Evolutionary conservation across 2,329 filamentous ascomycete genomes (phyloP).

Genomic region (Botrytis cinerea): DNA sequence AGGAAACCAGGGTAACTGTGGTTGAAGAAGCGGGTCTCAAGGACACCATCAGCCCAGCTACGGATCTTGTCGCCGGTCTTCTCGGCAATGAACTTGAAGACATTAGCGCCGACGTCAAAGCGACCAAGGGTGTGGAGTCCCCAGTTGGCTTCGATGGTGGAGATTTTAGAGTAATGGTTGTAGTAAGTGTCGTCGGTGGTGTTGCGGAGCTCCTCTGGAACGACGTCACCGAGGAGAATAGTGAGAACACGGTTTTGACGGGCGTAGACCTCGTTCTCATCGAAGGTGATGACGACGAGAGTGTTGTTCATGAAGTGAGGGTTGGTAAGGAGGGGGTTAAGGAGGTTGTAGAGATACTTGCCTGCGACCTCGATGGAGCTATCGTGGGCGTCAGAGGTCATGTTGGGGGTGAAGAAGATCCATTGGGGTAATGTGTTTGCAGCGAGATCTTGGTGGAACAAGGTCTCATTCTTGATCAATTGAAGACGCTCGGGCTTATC

Average conservation of each 20-base stretch:
- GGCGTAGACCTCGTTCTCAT: conserved; percentile 72
- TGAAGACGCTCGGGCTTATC: conserved; percentile 59
- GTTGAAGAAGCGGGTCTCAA: conserved; percentile 48
- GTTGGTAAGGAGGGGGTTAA: conserved; percentile 70
- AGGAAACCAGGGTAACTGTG: conserved; percentile 48
- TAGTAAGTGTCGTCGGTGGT: conserved; percentile 71
- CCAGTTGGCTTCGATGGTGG: conserved; percentile 70
- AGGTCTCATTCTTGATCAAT: conserved; percentile 72
- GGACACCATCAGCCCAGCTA: conserved; percentile 35
- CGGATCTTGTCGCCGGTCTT: conserved; percentile 56
- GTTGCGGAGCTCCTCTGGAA: conserved; percentile 64
- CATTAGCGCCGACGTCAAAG: conserved; percentile 72
- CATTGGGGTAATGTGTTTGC: conserved; percentile 61
- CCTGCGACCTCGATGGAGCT: conserved; percentile 68
- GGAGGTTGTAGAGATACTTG: conserved; percentile 65
- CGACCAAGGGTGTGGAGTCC: conserved; percentile 67
- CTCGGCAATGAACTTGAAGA: conserved; percentile 62
- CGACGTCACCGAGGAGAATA: conserved; percentile 73
- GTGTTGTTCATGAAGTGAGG: conserved; percentile 74
- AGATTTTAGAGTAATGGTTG: conserved; percentile 70
- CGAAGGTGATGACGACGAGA: conserved; percentile 75
- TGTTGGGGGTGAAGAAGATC: conserved; percentile 60
- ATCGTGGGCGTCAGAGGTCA: conserved; percentile 71
- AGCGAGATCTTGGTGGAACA: conserved; percentile 68
- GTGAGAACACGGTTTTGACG: conserved; percentile 68